These are phyloP conservation scores for Phoma sp. DNA, from an alignment of 2,329 filamentous ascomycete species.

Conservation along the genomic window DNA sequence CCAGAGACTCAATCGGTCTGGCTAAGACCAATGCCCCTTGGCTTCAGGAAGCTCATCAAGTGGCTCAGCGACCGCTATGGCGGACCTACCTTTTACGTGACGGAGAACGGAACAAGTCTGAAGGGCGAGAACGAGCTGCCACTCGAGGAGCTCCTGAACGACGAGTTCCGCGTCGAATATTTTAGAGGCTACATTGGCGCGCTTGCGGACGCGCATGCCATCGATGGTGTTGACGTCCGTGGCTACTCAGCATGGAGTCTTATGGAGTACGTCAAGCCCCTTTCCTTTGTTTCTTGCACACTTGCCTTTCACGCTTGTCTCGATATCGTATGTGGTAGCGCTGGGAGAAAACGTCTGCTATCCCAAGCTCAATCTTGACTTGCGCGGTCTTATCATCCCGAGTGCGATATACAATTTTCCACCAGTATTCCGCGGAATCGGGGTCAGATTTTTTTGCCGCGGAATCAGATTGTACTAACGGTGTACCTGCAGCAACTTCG, in stretches of 20 bases:
- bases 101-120: slow-evolving; percentile 85
- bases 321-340: no score
- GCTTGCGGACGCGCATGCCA: slow-evolving; percentile 72
- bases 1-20: slow-evolving; percentile 82
- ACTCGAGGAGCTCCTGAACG: slow-evolving; percentile 73
- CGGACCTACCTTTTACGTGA: slow-evolving; percentile 80
- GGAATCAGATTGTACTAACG: slow-evolving; percentile 21
- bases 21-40: slow-evolving; percentile 76
- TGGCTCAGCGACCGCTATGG: slow-evolving; percentile 72
- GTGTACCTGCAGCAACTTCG: slow-evolving; percentile 69
- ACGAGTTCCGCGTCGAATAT: slow-evolving; percentile 82
- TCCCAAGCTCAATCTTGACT: background rate
- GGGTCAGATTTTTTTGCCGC: background rate
- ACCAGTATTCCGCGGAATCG: slow-evolving; percentile 1
- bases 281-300: slow-evolving; percentile 14
- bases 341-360: background rate
- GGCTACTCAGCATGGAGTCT: slow-evolving; percentile 88
- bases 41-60: slow-evolving; percentile 72
- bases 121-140: slow-evolving; percentile 81
- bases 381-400: background rate
- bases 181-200: slow-evolving; percentile 78
- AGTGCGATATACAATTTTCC: background rate
- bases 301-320: background rate
- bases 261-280: slow-evolving; percentile 67
- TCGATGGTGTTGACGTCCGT: slow-evolving; percentile 78